Evolutionary conservation across 1,284 basidiomycete species (phyloP), one percentile per base, ranked within the genome.

Genomic region (Xerocomus alliaceus): DNA sequence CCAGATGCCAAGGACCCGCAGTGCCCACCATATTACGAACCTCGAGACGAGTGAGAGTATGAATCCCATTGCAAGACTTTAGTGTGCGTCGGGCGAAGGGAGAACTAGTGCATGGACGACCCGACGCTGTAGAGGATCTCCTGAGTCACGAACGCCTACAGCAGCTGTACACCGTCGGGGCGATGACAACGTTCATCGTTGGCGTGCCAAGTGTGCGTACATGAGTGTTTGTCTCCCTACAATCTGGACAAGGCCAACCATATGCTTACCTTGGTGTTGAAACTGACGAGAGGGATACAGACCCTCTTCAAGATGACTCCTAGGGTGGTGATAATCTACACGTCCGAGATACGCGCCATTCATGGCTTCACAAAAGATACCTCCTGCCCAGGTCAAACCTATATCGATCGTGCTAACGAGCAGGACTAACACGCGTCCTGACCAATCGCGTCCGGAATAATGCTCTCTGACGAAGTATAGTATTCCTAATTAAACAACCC

Each of bases 401-500:
- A n/a, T n/a, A n/a, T n/a, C n/a, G n/a, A n/a, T n/a, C n/a, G n/a
- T n/a, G n/a, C n/a, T n/a, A n/a, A n/a, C n/a, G n/a, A n/a, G n/a
- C n/a, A n/a, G n/a, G n/a, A n/a, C n/a, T n/a, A n/a, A n/a, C n/a
- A n/a, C n/a, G n/a, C n/a, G n/a, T 39, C 48, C 32, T 51, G 48
- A 5, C 54, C 54, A 9, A 56, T 35, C 2, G 53, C 47, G 26
- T 48, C 45, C 18, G 37, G 9, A 17, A 58, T 41, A n/a, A 28
- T 47, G 31, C 53, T 41, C 15, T n/a, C 39, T 6, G 59, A 22
- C 4, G 48, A 60, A 15, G 45, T 55, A 28, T 60, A 56, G 26
- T 56, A 45, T 37, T 49, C 58, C 47, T 47, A n/a, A 29, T 24
- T 7, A 26, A 46, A 34, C 7, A 49, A 24, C 22, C 29, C 10